Percentiles rank a stretch among this genome's conserved stretches.
Evolutionary conservation across 2,329 filamentous ascomycete genomes (phyloP).

Genomic region (Byssothecium circinans): DNA sequence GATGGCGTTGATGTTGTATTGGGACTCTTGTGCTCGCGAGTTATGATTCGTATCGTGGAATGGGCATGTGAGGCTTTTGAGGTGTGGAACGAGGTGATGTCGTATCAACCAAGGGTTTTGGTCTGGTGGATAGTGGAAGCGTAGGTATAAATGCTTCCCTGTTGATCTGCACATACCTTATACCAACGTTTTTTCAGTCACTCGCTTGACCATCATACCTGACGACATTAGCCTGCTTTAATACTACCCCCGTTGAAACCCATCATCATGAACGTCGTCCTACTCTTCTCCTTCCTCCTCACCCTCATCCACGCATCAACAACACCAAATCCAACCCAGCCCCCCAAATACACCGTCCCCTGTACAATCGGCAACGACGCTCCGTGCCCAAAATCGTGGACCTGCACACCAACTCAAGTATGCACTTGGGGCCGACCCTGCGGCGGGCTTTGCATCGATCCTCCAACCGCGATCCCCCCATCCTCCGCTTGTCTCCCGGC

Average conservation of each 20-base stretch:
- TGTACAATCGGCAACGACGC: constrained; percentile 14
- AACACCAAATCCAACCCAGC: not conserved
- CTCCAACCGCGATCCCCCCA: not conserved
- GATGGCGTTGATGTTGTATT: not conserved
- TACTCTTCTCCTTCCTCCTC: not conserved
- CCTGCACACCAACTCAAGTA: constrained; percentile 10
- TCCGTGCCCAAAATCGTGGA: constrained; percentile 8
- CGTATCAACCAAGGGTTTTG: no score
- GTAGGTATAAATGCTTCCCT: not conserved
- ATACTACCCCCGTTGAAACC: no score
- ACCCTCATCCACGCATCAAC: not conserved
- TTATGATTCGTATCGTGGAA: not conserved
- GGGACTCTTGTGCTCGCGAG: not conserved
- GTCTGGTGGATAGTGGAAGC: not conserved
- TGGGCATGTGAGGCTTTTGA: not conserved
- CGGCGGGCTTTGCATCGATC: not conserved
- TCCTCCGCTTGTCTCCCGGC: no score
- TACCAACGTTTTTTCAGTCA: not conserved
- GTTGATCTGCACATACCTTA: not conserved
- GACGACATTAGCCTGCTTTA: no score
- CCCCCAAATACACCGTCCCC: constrained; percentile 4
- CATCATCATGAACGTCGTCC: not conserved
- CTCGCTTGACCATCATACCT: no score
- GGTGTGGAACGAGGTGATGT: not conserved
- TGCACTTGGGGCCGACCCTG: constrained; percentile 6